Evolutionary conservation across 371 early-diverging fungal species (phyloP).

Genomic region (Mucor saturninus): DNA sequence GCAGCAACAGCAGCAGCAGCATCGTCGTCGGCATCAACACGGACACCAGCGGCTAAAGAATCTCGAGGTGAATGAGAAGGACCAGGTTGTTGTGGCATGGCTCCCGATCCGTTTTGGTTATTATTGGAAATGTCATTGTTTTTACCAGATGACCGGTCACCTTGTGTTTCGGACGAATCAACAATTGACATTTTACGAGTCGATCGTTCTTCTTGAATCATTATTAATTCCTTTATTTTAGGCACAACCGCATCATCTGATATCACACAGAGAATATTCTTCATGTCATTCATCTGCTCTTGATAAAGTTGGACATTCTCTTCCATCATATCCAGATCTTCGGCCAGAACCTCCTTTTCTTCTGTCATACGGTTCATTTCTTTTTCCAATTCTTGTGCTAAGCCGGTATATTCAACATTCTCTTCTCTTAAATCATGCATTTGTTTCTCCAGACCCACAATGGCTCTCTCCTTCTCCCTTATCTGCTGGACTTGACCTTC

Average conservation of each 20-base stretch:
- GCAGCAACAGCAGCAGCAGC: too few relatives aligned
- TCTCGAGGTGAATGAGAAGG: neutral
- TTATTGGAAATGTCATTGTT: constrained; percentile 8
- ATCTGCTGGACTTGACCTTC: neutral
- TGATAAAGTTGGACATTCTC: constrained; percentile 9
- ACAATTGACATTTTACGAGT: neutral
- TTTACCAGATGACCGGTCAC: constrained; percentile 16
- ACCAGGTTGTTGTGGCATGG: constrained; percentile 14
- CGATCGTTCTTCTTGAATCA: constrained; percentile 9
- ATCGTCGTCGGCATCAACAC: too few relatives aligned
- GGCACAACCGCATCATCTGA: constrained; percentile 6
- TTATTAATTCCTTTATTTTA: constrained; percentile 1
- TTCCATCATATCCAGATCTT: constrained; percentile 28
- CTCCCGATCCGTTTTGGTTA: constrained; percentile 17
- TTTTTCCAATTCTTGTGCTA: constrained; percentile 39
- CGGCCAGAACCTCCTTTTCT: constrained; percentile 23
- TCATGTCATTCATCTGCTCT: constrained; percentile 11
- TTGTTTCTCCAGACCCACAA: too few relatives aligned
- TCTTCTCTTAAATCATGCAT: constrained; percentile 26
- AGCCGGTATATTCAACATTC: constrained; percentile 35
- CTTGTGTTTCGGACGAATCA: constrained; percentile 10
- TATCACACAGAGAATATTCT: neutral
- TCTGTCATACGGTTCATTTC: constrained; percentile 35
- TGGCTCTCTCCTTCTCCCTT: neutral
- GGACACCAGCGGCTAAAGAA: too few relatives aligned